Evolutionary conservation across 768 basidiomycete genomes (phyloP).

Genomic region (Tulasnella sp.): DNA sequence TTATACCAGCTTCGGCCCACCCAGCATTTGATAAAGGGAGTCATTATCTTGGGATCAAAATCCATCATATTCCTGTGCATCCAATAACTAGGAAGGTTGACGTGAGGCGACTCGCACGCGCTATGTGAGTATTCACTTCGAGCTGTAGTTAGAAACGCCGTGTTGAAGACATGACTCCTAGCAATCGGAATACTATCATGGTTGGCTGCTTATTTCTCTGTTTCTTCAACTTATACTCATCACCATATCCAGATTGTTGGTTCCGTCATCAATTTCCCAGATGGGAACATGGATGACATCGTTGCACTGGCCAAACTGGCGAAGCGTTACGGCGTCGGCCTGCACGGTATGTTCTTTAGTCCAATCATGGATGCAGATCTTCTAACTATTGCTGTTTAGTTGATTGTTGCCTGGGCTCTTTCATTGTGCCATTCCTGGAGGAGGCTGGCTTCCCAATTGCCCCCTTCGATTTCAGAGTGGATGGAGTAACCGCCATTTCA

Average conservation of each 20-base stretch:
- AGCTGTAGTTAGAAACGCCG: not conserved
- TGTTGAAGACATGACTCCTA: constrained; percentile 23
- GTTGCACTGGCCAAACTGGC: constrained; percentile 64
- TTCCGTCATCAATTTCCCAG: constrained; percentile 74
- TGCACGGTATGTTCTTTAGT: constrained; percentile 35
- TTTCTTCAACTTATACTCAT: constrained; percentile 1
- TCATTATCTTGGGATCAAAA: constrained; percentile 77
- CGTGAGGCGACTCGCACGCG: constrained; percentile 61
- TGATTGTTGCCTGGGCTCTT: constrained; percentile 88
- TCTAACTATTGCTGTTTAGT: constrained; percentile 30
- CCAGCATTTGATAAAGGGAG: constrained; percentile 93
- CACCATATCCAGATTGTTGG: constrained; percentile 51
- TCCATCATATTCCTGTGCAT: constrained; percentile 77
- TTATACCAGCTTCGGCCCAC: constrained; percentile 74
- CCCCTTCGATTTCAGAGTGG: constrained; percentile 82
- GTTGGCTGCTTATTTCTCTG: constrained; percentile 27
- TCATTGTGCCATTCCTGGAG: constrained; percentile 88
- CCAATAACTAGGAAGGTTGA: constrained; percentile 62
- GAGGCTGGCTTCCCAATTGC: constrained; percentile 54
- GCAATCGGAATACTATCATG: constrained; percentile 83
- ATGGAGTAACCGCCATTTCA: constrained; percentile 86
- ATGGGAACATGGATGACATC: constrained; percentile 81
- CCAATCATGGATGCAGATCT: not conserved
- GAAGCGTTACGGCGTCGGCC: constrained; percentile 54
- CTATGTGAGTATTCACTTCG: constrained; percentile 50